These are phyloP conservation scores for Tulasnella sp. DNA, from an alignment of 768 basidiomycete genomes.

Conservation along the genomic window DNA sequence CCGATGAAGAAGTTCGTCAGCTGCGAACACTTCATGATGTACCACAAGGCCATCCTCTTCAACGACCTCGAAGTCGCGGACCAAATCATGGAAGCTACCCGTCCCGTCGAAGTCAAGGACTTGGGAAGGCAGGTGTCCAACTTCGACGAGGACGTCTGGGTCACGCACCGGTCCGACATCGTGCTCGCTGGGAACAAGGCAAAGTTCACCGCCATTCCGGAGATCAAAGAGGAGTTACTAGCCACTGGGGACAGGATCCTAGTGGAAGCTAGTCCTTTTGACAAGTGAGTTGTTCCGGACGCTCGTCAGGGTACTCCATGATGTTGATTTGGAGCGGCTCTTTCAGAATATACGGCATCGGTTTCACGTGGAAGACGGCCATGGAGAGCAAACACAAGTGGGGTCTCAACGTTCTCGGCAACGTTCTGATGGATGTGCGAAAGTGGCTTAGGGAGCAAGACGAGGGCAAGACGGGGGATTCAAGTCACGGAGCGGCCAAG, in stretches of 20 bases:
- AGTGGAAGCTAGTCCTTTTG: conserved; percentile 55
- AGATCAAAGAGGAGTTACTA: conserved; percentile 32
- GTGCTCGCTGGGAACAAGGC: conserved; percentile 42
- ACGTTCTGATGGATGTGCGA: conserved; percentile 35
- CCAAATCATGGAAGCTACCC: conserved; percentile 31
- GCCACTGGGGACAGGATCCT: conserved; percentile 49
- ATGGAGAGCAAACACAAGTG: conserved; percentile 31
- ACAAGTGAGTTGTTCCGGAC: conserved; percentile 18
- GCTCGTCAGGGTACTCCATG: background rate
- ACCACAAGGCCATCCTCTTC: conserved; percentile 48
- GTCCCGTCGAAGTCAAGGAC: conserved; percentile 37
- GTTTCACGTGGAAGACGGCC: conserved; percentile 41
- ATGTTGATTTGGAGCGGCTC: background rate
- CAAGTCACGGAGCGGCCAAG: background rate
- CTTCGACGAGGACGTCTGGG: conserved; percentile 43
- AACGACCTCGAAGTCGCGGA: conserved; percentile 33
- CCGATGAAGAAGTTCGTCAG: conserved; percentile 28
- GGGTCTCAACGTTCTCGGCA: conserved; percentile 48
- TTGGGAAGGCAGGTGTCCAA: conserved; percentile 40
- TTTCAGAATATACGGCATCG: conserved; percentile 50
- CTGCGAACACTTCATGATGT: conserved; percentile 58
- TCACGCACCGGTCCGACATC: conserved; percentile 33
- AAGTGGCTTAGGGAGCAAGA: conserved; percentile 25
- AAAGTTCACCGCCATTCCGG: conserved; percentile 43
- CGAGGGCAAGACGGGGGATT: background rate